Evolutionary conservation across 352 stramenopile species (phyloP).

Genomic region (Phytophthora tubulina): DNA sequence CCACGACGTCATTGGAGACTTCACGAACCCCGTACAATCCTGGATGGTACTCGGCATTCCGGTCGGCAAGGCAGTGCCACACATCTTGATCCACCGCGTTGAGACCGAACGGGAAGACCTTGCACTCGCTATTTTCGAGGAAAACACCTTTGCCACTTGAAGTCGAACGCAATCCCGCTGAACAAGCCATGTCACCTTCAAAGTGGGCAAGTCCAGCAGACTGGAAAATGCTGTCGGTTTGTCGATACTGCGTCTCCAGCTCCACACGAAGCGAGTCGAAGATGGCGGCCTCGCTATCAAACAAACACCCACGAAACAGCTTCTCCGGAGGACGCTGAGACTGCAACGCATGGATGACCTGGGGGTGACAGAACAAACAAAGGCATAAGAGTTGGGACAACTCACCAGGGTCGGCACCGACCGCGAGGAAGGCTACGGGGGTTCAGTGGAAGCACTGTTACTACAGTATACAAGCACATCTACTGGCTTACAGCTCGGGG

Average conservation of each 20-base stretch:
- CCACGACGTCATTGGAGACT: slow-evolving; percentile 24
- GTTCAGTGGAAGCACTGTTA: slow-evolving; percentile 34
- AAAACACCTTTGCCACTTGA: slow-evolving; percentile 24
- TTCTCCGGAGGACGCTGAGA: slow-evolving; percentile 14
- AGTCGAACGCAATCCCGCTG: slow-evolving; percentile 14
- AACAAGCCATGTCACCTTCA: slow-evolving; percentile 39
- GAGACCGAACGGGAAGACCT: slow-evolving; percentile 46
- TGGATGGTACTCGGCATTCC: slow-evolving; percentile 29
- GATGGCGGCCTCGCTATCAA: slow-evolving; percentile 37
- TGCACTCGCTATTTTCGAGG: slow-evolving; percentile 46
- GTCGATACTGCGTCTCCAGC: slow-evolving; percentile 40
- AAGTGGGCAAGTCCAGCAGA: slow-evolving; percentile 34
- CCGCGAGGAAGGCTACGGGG: slow-evolving; percentile 2
- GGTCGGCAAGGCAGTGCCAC: slow-evolving; percentile 39
- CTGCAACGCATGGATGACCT: slow-evolving; percentile 8
- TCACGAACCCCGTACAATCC: slow-evolving; percentile 31
- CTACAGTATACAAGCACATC: slow-evolving; percentile 28
- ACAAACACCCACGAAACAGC: slow-evolving; percentile 21
- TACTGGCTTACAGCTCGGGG: slow-evolving; percentile 40
- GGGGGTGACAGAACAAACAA: slow-evolving; percentile 4
- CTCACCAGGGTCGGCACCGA: neutral
- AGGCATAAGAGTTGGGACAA: slow-evolving; percentile 18
- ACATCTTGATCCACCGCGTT: slow-evolving; percentile 38
- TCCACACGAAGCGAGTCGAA: slow-evolving; percentile 44
- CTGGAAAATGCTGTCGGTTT: slow-evolving; percentile 38